These are phyloP conservation scores for Coemansia sp. DNA, from an alignment of 192 early-diverging fungal species.

Conservation along the genomic window DNA sequence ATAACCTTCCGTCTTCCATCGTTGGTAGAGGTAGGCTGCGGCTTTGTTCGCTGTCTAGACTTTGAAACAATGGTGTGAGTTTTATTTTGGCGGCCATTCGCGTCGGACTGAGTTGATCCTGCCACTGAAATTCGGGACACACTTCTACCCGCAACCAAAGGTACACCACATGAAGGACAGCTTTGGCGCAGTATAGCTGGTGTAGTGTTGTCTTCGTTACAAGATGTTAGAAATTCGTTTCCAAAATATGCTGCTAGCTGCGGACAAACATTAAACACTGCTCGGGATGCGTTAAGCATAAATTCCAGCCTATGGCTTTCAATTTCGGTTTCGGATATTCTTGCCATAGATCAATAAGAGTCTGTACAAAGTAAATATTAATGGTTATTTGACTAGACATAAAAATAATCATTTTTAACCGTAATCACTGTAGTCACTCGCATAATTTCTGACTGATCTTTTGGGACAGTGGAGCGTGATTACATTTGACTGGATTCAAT, in stretches of 20 bases:
- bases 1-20: no score
- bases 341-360: background rate
- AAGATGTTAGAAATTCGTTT: slow-evolving; percentile 22
- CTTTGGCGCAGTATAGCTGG: slow-evolving; percentile 26
- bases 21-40: no score
- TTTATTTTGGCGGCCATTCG: no score
- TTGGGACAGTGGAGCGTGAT: background rate
- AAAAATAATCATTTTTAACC: background rate
- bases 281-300: slow-evolving; percentile 34
- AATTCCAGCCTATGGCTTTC: slow-evolving; percentile 13
- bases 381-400: background rate
- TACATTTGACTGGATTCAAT: no score
- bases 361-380: background rate
- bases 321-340: background rate
- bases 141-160: slow-evolving; percentile 35
- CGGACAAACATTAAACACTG: slow-evolving; percentile 43
- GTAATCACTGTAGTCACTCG: no score
- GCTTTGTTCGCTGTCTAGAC: no score
- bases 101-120: background rate
- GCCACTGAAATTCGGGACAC: slow-evolving; percentile 31
- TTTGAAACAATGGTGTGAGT: no score
- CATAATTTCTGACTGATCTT: no score
- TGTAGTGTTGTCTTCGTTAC: slow-evolving; percentile 15
- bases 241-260: slow-evolving; percentile 47
- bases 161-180: slow-evolving; percentile 38